A percentile compares a stretch with the other conserved stretches of the same genome.
Evolutionary conservation across 495 filamentous ascomycete genomes (phyloP).

Genomic region (Neurospora sp.): DNA sequence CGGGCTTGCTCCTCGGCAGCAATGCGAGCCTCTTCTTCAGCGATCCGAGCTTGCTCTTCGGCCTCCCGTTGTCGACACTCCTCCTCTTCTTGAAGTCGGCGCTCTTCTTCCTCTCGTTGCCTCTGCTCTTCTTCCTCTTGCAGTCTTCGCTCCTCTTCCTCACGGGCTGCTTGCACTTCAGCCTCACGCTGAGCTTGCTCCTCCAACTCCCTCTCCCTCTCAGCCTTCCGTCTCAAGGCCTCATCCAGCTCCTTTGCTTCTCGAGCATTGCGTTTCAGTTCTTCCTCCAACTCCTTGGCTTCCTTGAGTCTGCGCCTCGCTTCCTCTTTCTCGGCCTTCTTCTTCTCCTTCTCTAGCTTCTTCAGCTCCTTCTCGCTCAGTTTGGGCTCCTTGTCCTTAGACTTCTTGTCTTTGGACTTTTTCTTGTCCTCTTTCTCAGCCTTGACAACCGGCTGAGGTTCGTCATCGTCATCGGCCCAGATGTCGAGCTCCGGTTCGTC

Average conservation of each 20-base stretch:
- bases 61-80: conserved; percentile 1
- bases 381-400: conserved; percentile 18
- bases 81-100: background rate
- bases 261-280: conserved; percentile 16
- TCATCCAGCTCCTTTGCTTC: conserved; percentile 20
- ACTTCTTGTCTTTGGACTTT: conserved; percentile 15
- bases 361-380: conserved; percentile 22
- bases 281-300: conserved; percentile 21
- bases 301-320: conserved; percentile 25
- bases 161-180: conserved; percentile 21
- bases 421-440: conserved; percentile 13
- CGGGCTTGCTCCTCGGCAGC: conserved; percentile 8
- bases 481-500: background rate
- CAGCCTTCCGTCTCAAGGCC: conserved; percentile 19
- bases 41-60: background rate
- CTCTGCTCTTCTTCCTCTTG: conserved; percentile 28
- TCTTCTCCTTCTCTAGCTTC: conserved; percentile 20
- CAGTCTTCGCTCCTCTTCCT: conserved; percentile 24
- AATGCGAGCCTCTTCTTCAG: conserved; percentile 5
- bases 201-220: conserved; percentile 21
- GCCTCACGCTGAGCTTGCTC: conserved; percentile 19
- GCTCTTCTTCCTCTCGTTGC: conserved; percentile 9
- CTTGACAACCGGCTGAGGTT: conserved; percentile 9
- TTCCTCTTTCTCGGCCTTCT: conserved; percentile 29
- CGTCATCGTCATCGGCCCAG: conserved; percentile 1